Evolutionary conservation across 345 rosid species (phyloP), one percentile per base, ranked within the genome.

Genomic region (Kernera saxatilis): DNA sequence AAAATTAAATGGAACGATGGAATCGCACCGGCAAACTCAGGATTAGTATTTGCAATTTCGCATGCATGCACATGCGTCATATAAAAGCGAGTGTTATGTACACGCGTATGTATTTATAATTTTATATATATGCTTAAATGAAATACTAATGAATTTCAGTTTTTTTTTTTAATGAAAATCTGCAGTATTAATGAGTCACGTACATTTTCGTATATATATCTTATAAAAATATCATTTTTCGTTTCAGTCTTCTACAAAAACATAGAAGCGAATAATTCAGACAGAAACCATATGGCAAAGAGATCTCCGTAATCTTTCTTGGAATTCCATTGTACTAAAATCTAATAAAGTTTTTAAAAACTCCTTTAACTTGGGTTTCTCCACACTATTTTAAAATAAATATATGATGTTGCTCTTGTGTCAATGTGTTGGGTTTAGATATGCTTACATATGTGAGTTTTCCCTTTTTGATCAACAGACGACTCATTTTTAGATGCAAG

Each of bases 221-320:
- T 36, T 58, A 13, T 39, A 8, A 26, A 11, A 3, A 48, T 32
- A 48, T 21, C 8, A 32, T 18, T 13, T 19, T 48, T 51, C 6
- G 40, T 33, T 6, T 12, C 25, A 25, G 17, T 44, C 13, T 4
- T 1, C 57, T n/a, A 44, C 33, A 39, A 67, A 40, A 8, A 17
- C 64, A 57, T 3, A 71, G 25, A 60, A 40, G 36, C 56, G 55
- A 72, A 72, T 72, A 44, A 44, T 64, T 72, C 49, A 54, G 76
- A 54, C 70, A 63, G 49, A 44, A 53, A 64, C 70, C 70, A 52
- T 64, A 54, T 72, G 76, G 64, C 64, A 64, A 53, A 62, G 44
- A 72, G 76, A 72, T 72, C 76, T 61, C 45, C 69, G 10, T 8
- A 62, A 71, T 72, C 70, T 72, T 72, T 64, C 55, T 64, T 64